A percentile compares a stretch with the other conserved stretches of the same genome.
These are phyloP conservation scores for Hygrocybe punicea DNA, from an alignment of 768 basidiomycete species.

Conservation along the genomic window DNA sequence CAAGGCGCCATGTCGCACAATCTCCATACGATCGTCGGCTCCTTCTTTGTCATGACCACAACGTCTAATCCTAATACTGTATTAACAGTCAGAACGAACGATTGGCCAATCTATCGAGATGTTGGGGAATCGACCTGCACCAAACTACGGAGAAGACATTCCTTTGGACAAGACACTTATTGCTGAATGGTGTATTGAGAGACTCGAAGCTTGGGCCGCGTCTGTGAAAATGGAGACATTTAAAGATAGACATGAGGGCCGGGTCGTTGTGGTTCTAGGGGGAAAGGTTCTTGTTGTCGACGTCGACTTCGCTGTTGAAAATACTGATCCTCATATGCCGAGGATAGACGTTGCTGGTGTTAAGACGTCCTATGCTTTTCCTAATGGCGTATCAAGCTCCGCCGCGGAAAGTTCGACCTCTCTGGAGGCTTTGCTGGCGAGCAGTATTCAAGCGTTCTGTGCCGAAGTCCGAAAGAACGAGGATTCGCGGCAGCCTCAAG, in stretches of 20 bases:
- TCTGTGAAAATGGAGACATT: conserved; percentile 73
- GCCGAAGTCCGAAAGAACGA: conserved; percentile 56
- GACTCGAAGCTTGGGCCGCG: conserved; percentile 59
- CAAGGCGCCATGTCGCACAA: conserved; percentile 52
- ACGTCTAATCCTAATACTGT: conserved; percentile 15
- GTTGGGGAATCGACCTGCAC: conserved; percentile 45
- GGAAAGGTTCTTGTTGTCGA: conserved; percentile 82
- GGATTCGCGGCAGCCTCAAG: conserved; percentile 47
- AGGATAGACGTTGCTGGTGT: conserved; percentile 49
- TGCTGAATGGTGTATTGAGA: conserved; percentile 56
- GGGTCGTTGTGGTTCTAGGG: conserved; percentile 58
- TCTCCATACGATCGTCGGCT: conserved; percentile 48
- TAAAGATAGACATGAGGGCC: conserved; percentile 55
- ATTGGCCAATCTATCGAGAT: conserved; percentile 47
- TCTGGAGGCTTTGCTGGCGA: conserved; percentile 60
- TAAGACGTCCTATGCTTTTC: conserved; percentile 71
- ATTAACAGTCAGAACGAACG: conserved; percentile 50
- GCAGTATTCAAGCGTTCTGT: conserved; percentile 55
- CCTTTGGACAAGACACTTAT: conserved; percentile 47
- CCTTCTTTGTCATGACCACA: conserved; percentile 11
- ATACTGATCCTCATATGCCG: conserved; percentile 35
- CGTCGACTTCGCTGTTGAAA: conserved; percentile 57
- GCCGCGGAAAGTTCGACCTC: conserved; percentile 50
- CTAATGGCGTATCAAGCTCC: conserved; percentile 39
- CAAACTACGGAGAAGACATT: conserved; percentile 60